These are phyloP conservation scores for Clathrospora elynae DNA, from an alignment of 2,329 filamentous ascomycete genomes.

Conservation along the genomic window DNA sequence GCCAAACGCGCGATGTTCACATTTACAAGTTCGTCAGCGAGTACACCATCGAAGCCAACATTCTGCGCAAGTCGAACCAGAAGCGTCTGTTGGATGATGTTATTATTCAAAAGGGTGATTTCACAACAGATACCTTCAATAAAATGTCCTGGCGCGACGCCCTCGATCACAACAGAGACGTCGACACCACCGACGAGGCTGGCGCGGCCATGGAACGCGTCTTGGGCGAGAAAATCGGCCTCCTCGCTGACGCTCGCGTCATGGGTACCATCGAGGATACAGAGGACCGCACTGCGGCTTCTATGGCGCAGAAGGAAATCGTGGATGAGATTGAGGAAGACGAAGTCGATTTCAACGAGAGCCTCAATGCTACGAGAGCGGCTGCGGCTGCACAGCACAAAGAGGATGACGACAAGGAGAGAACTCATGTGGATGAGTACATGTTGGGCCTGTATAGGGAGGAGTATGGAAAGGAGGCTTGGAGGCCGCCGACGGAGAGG, in stretches of 20 bases:
- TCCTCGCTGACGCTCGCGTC: conserved; percentile 63
- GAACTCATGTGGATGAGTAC: conserved; percentile 45
- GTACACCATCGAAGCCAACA: conserved; percentile 93
- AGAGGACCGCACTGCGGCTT: conserved; percentile 88
- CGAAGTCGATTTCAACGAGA: conserved; percentile 50
- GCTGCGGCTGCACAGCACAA: conserved; percentile 18
- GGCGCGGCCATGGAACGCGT: conserved; percentile 86
- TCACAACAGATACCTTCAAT: conserved; percentile 95
- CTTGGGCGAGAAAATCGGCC: conserved; percentile 69
- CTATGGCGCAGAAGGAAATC: conserved; percentile 85
- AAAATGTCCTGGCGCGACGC: conserved; percentile 73
- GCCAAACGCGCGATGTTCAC: conserved; percentile 95
- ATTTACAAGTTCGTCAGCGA: conserved; percentile 74
- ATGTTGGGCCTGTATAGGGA: conserved; percentile 40
- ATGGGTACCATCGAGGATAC: conserved; percentile 90
- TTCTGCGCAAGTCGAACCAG: conserved; percentile 92
- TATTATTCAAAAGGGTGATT: conserved; percentile 96
- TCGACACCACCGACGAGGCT: conserved; percentile 64
- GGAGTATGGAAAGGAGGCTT: conserved; percentile 43
- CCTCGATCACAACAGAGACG: conserved; percentile 56
- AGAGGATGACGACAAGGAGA: conserved; percentile 24
- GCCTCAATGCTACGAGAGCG: conserved; percentile 33
- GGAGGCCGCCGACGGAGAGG: conserved; percentile 39
- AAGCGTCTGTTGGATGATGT: conserved; percentile 98
- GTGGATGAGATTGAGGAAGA: conserved; percentile 60